Conservation (phyloP, 2,329 filamentous ascomycete species). For the Pseudocercospora vitis region DNA sequence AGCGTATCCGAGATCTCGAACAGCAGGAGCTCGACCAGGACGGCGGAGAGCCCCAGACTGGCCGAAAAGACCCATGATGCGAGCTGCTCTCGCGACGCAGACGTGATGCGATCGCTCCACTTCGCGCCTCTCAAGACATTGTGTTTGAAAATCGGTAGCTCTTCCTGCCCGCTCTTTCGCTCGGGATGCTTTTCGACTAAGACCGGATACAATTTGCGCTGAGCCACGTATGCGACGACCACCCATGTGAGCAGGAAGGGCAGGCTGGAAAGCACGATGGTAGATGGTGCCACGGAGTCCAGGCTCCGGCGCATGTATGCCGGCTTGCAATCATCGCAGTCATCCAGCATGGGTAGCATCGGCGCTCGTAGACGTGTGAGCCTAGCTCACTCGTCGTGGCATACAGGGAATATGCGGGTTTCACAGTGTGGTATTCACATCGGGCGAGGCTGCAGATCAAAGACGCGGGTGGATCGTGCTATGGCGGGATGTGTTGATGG, state of each 20-base stretch:
- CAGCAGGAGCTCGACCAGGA: constrained; percentile 76
- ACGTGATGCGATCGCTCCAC: constrained; percentile 23
- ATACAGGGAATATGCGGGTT: too few relatives aligned
- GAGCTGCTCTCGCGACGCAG: constrained; percentile 40
- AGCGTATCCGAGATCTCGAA: constrained; percentile 79
- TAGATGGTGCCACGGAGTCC: constrained; percentile 48
- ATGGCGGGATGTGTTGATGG: neutral
- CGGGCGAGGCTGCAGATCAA: too few relatives aligned
- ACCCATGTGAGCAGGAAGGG: constrained; percentile 73
- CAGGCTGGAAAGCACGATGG: constrained; percentile 60
- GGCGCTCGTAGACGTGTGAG: neutral
- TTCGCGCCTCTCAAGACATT: constrained; percentile 45
- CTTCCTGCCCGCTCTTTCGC: constrained; percentile 62
- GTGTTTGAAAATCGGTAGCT: constrained; percentile 58
- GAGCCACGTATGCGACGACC: constrained; percentile 61
- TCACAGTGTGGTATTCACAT: too few relatives aligned
- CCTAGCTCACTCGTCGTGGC: neutral
- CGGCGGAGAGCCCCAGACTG: constrained; percentile 73
- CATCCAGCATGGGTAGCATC: constrained; percentile 42
- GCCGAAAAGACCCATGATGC: constrained; percentile 65
- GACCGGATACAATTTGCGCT: constrained; percentile 70
- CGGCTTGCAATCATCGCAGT: constrained; percentile 62
- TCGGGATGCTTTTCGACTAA: constrained; percentile 54
- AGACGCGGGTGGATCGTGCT: neutral
- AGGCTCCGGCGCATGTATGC: constrained; percentile 47